A percentile compares a stretch with the other conserved stretches of the same genome.
These are phyloP conservation scores for Cyclotella baltica DNA, from an alignment of 108 stramenopile species.

Conservation along the genomic window DNA sequence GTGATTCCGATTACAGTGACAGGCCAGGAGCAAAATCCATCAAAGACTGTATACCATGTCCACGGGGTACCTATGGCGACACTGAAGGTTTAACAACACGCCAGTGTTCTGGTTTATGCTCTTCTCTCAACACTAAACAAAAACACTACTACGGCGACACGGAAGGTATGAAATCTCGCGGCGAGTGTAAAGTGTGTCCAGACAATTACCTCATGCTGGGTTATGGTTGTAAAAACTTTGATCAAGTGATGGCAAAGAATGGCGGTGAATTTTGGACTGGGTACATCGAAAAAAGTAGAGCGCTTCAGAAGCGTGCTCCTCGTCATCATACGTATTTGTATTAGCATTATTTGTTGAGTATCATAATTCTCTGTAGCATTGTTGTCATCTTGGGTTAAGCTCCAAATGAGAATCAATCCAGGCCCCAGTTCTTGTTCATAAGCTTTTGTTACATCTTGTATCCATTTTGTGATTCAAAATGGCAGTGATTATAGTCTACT, in stretches of 20 bases:
- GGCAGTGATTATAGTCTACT: not conserved
- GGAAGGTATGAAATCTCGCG: constrained; percentile 27
- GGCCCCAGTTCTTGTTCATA: no score
- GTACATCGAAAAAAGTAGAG: not conserved
- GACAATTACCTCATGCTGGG: constrained; percentile 4
- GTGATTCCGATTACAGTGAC: constrained; percentile 24
- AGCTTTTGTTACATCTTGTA: no score
- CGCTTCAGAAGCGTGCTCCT: not conserved
- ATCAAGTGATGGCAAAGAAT: not conserved
- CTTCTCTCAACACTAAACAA: constrained; percentile 34
- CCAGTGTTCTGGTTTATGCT: constrained; percentile 40
- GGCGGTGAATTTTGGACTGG: not conserved
- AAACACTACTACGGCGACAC: constrained; percentile 33
- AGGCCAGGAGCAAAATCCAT: constrained; percentile 22
- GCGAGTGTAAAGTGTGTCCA: constrained; percentile 19
- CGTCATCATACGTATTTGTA: not conserved
- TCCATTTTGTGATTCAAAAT: not conserved
- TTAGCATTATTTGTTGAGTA: not conserved
- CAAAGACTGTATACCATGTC: constrained; percentile 44
- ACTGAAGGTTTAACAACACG: constrained; percentile 33
- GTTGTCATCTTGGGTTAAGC: no score
- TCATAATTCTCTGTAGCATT: no score
- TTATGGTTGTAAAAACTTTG: not conserved
- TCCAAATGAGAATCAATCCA: no score
- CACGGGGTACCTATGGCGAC: constrained; percentile 37